Conservation (phyloP, 2,329 filamentous ascomycete species). For the Calycina herbarum region DNA sequence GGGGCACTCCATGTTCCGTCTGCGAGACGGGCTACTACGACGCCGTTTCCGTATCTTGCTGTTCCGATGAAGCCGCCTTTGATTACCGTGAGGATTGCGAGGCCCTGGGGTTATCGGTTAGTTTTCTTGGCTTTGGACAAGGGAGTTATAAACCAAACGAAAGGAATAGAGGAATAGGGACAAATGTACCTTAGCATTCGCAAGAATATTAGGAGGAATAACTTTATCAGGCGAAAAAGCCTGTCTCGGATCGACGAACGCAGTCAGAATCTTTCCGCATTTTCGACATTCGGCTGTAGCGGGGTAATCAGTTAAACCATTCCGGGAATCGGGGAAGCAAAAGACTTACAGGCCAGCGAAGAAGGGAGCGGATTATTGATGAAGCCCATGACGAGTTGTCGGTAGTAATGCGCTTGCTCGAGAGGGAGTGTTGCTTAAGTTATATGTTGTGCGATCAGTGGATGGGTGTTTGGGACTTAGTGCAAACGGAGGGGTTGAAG, state of each 20-base stretch:
- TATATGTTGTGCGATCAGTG: neutral
- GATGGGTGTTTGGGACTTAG: neutral
- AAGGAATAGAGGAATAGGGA: slow-evolving; percentile 7
- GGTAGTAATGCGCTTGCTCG: neutral
- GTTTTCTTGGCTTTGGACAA: neutral
- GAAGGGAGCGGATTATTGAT: slow-evolving; percentile 66
- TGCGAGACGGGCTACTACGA: slow-evolving; percentile 76
- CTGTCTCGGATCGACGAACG: slow-evolving; percentile 92
- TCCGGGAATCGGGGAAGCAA: neutral
- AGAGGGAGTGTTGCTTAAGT: neutral
- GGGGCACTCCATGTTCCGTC: slow-evolving; percentile 82
- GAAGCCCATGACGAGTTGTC: neutral
- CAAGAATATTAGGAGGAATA: slow-evolving; percentile 86
- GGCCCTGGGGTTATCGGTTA: slow-evolving; percentile 51
- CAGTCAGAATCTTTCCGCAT: slow-evolving; percentile 90
- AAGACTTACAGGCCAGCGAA: slow-evolving; percentile 65
- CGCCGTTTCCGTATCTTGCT: slow-evolving; percentile 76
- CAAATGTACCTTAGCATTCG: slow-evolving; percentile 76
- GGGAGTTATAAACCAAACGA: neutral
- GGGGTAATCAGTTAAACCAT: slow-evolving; percentile 27
- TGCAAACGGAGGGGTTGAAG: slow-evolving; percentile 2
- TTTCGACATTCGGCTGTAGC: slow-evolving; percentile 90
- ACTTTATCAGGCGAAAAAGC: slow-evolving; percentile 95
- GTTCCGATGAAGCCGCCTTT: slow-evolving; percentile 86
- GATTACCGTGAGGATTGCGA: slow-evolving; percentile 82